These are phyloP conservation scores for Podospora comata DNA, from an alignment of 495 filamentous ascomycete species.

Conservation along the genomic window DNA sequence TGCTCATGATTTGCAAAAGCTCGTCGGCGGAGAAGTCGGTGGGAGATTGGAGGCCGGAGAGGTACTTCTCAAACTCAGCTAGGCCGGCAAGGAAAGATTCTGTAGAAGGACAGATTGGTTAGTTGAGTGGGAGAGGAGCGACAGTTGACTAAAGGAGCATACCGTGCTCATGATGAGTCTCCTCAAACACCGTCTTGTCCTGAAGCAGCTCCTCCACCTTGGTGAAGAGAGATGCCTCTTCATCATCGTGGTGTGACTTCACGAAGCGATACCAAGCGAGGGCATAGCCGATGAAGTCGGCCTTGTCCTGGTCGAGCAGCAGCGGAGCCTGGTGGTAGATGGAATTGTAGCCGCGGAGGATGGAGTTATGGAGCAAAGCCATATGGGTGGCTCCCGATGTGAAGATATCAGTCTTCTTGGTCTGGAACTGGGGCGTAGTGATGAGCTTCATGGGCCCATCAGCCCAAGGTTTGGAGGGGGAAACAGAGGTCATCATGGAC, in stretches of 20 bases:
- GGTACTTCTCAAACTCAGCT: slow-evolving; percentile 47
- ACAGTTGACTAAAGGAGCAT: slow-evolving; percentile 4
- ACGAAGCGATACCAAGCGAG: slow-evolving; percentile 53
- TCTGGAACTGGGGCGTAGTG: slow-evolving; percentile 45
- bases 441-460: slow-evolving; percentile 49
- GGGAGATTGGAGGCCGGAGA: slow-evolving; percentile 33
- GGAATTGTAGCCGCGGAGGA: slow-evolving; percentile 58
- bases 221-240: slow-evolving; percentile 51
- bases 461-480: slow-evolving; percentile 45
- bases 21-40: slow-evolving; percentile 42
- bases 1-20: slow-evolving; percentile 46
- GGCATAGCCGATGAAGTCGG: slow-evolving; percentile 51
- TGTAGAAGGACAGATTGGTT: slow-evolving; percentile 20
- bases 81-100: slow-evolving; percentile 51
- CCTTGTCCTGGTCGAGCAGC: slow-evolving; percentile 40
- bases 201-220: slow-evolving; percentile 48
- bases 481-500: slow-evolving; percentile 39
- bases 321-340: slow-evolving; percentile 53
- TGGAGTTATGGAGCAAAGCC: slow-evolving; percentile 56
- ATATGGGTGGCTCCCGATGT: slow-evolving; percentile 56
- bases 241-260: slow-evolving; percentile 53
- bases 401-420: slow-evolving; percentile 50
- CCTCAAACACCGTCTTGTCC: slow-evolving; percentile 45
- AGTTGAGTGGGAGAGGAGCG: background rate
- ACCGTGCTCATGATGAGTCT: slow-evolving; percentile 52